Conservation (phyloP, 495 filamentous ascomycete species). For the Pyrenopolyporus hunteri region DNA sequence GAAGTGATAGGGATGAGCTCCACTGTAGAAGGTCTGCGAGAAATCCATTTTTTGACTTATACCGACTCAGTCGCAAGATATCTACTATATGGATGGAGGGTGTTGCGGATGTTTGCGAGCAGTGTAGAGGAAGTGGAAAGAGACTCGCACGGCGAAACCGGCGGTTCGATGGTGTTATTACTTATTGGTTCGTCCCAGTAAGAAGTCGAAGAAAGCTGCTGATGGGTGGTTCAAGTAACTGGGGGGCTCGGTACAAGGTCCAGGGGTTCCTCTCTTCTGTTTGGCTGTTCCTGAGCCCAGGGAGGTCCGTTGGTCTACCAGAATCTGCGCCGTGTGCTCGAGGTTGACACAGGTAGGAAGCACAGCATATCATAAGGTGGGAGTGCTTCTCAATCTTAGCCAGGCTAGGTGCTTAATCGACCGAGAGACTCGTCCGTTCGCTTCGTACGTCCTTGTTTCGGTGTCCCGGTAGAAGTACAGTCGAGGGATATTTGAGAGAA, state of each 20-base stretch:
- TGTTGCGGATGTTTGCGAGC: slow-evolving; percentile 6
- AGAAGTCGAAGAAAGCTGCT: slow-evolving; percentile 16
- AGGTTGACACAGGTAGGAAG: slow-evolving; percentile 31
- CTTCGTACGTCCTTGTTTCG: slow-evolving; percentile 29
- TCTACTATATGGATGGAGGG: slow-evolving; percentile 1
- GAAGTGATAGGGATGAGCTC: slow-evolving; percentile 61
- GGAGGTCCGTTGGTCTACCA: slow-evolving; percentile 22
- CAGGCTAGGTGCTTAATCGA: slow-evolving; percentile 19
- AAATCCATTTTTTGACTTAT: slow-evolving; percentile 50
- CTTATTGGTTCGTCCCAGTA: slow-evolving; percentile 21
- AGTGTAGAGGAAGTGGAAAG: slow-evolving; percentile 21
- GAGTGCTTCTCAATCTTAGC: slow-evolving; percentile 19
- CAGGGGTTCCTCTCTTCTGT: slow-evolving; percentile 25
- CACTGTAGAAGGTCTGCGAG: slow-evolving; percentile 51
- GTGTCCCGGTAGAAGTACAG: slow-evolving; percentile 14
- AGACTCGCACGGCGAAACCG: slow-evolving; percentile 34
- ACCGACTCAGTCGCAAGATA: slow-evolving; percentile 2
- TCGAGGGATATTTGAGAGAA: slow-evolving; percentile 26
- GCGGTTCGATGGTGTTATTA: slow-evolving; percentile 34
- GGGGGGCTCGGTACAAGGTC: slow-evolving; percentile 21
- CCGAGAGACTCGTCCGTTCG: slow-evolving; percentile 7
- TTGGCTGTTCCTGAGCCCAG: slow-evolving; percentile 31
- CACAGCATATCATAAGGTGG: slow-evolving; percentile 24
- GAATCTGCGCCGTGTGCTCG: slow-evolving; percentile 21
- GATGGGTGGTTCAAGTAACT: slow-evolving; percentile 38